Evolutionary conservation across 768 basidiomycete genomes (phyloP), one percentile per base, ranked within the genome.

Genomic region (Lentinula edodes): DNA sequence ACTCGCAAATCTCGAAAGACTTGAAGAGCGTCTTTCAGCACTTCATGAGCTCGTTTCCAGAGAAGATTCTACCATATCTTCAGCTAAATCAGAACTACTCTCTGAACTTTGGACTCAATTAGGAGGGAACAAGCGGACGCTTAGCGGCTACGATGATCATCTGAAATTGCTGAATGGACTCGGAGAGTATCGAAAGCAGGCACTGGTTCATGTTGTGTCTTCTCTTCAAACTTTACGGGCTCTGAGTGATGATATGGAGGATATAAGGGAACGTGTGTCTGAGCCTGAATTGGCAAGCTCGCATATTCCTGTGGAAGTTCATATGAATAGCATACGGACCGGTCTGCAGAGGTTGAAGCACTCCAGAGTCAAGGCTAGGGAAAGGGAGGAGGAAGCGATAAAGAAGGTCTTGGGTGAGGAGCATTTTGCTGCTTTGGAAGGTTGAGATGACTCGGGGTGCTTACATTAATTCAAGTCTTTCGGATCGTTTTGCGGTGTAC

Each of bases 211-310:
- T 63, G 88, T 93, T n/a, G 80, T 79, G 36, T 83, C 82, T 0
- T 82, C 88, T 13, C 67, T 89, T 66, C 84, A 86, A 56, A 78
- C 83, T 9, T 72, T 93, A 63, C 73, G 83, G 34, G 75, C 76
- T 42, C 82, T 91, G 84, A 83, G 82, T 64, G 85, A 82, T 39
- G 89, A 91, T 63, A 84, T 92, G 78, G 89, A 90, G 68, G 89
- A 90, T 48, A 72, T 93, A 62, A 77, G 90, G 63, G 87, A 90
- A 68, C 77, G 87, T 16, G 88, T 90, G 1, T 81, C 88, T 4
- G 81, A 83, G 36, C 90, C 91, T 1, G 84, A 85, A 54, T 71
- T 92, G 5, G 70, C 82, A 10, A 85, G 83, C 5, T 72, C 81
- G n/a, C 75, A 73, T 45, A 76, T 91, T 15, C 88, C 90, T 4